A percentile compares a stretch with the other conserved stretches of the same genome.
These are phyloP conservation scores for Pseudogymnoascus sp. DNA, from an alignment of 2,329 filamentous ascomycete species.

Conservation along the genomic window DNA sequence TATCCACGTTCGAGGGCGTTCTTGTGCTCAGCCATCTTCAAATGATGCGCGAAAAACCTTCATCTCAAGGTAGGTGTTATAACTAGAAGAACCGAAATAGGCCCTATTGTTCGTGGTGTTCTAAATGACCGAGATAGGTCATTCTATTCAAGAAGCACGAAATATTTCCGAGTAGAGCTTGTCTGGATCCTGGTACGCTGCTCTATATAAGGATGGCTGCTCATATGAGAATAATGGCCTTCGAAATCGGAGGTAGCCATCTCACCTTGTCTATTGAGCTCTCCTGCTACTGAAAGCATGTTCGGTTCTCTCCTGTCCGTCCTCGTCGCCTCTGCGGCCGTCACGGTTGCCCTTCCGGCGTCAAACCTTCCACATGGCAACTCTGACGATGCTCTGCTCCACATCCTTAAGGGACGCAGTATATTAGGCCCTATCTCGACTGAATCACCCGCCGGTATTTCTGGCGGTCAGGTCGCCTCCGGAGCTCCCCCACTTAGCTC, in stretches of 20 bases:
- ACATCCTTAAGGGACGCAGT: conserved; percentile 11
- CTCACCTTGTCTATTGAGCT: conserved; percentile 1
- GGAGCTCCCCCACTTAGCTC: conserved; percentile 18
- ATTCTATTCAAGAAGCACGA: background rate
- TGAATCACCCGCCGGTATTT: conserved; percentile 16
- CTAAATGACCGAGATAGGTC: background rate
- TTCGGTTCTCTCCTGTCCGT: background rate
- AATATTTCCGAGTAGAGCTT: background rate
- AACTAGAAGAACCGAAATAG: background rate
- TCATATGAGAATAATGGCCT: background rate
- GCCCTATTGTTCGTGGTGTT: background rate
- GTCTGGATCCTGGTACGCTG: background rate
- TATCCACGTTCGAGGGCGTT: background rate
- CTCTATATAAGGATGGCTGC: background rate
- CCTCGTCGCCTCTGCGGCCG: background rate
- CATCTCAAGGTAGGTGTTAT: background rate
- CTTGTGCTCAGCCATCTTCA: background rate
- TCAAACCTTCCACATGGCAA: background rate
- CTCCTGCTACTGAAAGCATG: background rate
- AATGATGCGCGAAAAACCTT: background rate
- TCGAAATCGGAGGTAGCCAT: background rate
- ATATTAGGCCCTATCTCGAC: conserved; percentile 21
- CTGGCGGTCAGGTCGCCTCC: conserved; percentile 17
- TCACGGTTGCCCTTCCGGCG: background rate
- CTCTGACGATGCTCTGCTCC: background rate